Evolutionary conservation across 1,139 yeast species (phyloP).

Genomic region (Lodderomyces pseudojiufengensis): DNA sequence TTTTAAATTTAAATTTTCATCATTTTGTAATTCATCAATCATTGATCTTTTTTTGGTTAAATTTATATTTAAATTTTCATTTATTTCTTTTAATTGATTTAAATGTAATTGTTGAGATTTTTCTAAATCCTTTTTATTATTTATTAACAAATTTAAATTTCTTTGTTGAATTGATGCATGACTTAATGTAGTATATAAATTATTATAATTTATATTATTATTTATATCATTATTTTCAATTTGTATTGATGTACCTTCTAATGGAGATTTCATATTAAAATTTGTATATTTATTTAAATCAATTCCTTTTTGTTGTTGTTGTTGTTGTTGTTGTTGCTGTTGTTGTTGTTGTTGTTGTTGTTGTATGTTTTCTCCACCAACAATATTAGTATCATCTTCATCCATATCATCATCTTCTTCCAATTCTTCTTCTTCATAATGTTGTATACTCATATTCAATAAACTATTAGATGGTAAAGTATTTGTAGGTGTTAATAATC

Average conservation of each 20-base stretch:
- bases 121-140: slow-evolving; percentile 20
- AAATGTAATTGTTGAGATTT: slow-evolving; percentile 19
- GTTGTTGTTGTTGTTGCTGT: slow-evolving; percentile 12
- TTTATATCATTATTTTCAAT: slow-evolving; percentile 7
- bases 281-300: slow-evolving; percentile 29
- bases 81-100: slow-evolving; percentile 15
- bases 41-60: slow-evolving; percentile 27
- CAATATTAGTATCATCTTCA: slow-evolving; percentile 29
- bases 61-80: slow-evolving; percentile 7
- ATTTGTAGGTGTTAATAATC: slow-evolving; percentile 21
- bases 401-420: slow-evolving; percentile 21
- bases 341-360: too few species aligned
- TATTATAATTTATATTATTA: slow-evolving; percentile 14
- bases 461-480: slow-evolving; percentile 3
- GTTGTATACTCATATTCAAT: slow-evolving; percentile 14
- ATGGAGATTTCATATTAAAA: slow-evolving; percentile 19
- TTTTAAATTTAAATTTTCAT: slow-evolving; percentile 18
- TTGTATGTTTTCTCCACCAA: too few species aligned
- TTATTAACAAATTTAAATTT: slow-evolving; percentile 21
- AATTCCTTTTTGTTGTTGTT: slow-evolving; percentile 20
- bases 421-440: slow-evolving; percentile 27
- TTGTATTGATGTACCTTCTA: slow-evolving; percentile 8
- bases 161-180: slow-evolving; percentile 30
- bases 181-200: slow-evolving; percentile 30
- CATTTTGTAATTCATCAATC: slow-evolving; percentile 31